Base-by-base conservation (phyloP, 164 flowering plant genomes). In the Stephania japonica region DNA sequence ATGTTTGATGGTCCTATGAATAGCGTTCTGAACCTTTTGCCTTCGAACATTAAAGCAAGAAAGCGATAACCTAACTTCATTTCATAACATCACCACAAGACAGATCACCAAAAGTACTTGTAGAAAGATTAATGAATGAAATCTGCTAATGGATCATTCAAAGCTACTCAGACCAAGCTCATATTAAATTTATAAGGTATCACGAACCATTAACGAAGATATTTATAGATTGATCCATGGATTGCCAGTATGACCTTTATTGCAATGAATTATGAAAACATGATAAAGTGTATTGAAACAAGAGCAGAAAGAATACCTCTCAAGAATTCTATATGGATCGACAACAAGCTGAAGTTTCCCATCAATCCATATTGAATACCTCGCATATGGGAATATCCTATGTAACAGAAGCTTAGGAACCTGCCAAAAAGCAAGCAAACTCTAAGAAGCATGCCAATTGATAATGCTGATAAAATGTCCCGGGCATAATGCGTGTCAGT, bases 321-420 rank as follows among this genome's bases (percentile, higher is more conserved):
- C 99, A 74, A 95, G 89, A 81, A 95, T 73, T 85, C 90, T 96
- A 80, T 87, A 93, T 23, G 99, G 98, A 81, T 95, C 99, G 72
- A 84, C 90, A 24, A 93, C 90, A 78, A 95, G 98, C 82, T 90
- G 81, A 77, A 93, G 98, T 84, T 95, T 95, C 69, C 92, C 99
- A 84, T 95, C 99, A 78, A 95, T 87, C 99, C 99, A 95, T 78
- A 95, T 67, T 38, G 99, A 95, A 78, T 79, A 93, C 13, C 88
- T 80, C 11, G 84, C 87, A 78, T 89, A 88, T 14, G 94, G 94
- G 72, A 95, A 93, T 67, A 95, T 76, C 81, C 99, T 87, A 74
- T 93, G 99, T 53, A 91, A 69, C 61, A 95, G 80, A 78, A 95
- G 94, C 90, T 95, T 95, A 26, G 98, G 99, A 44, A 93, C 83